phyloP scores from a whole-genome alignment of 257 asterid genomes.

The Fraxinus quadrangulata region DNA sequence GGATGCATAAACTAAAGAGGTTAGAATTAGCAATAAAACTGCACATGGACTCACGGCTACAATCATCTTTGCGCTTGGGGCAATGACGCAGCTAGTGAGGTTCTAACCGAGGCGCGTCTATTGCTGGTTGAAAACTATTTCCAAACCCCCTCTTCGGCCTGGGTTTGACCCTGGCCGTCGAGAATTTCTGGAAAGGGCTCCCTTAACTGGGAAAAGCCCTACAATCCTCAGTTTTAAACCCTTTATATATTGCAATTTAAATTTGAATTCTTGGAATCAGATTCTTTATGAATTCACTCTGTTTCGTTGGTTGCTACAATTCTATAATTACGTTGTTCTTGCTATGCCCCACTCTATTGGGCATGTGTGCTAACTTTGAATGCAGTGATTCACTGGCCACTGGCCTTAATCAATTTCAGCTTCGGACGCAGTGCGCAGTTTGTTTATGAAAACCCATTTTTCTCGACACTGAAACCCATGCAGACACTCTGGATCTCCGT shows the following conservation, averaged over 20 bases:
- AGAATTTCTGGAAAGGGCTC: slow-evolving; percentile 39
- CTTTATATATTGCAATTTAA: background rate
- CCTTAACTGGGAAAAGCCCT: slow-evolving; percentile 24
- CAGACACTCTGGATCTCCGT: slow-evolving; percentile 33
- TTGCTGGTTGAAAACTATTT: slow-evolving; percentile 43
- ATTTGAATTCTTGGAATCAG: too few relatives aligned
- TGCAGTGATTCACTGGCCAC: too few relatives aligned
- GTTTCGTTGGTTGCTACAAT: background rate
- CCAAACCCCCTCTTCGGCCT: slow-evolving; percentile 37
- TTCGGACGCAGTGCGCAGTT: slow-evolving; percentile 15
- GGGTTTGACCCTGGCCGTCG: slow-evolving; percentile 16
- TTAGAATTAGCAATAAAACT: background rate
- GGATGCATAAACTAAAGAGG: background rate
- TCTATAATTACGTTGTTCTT: background rate
- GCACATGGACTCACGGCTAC: fast-evolving
- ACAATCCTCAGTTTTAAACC: background rate
- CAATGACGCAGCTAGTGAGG: slow-evolving; percentile 40
- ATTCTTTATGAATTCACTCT: too few relatives aligned
- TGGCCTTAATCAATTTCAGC: slow-evolving; percentile 8
- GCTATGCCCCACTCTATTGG: slow-evolving; percentile 21
- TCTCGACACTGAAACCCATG: slow-evolving; percentile 30
- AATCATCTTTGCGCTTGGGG: slow-evolving; percentile 38
- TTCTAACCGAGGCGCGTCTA: slow-evolving; percentile 27
- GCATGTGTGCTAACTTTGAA: background rate
- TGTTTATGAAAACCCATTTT: slow-evolving; percentile 16